These are phyloP conservation scores for Rhodotorula sphaerocarpa DNA, from an alignment of 768 basidiomycete genomes.

Conservation along the genomic window DNA sequence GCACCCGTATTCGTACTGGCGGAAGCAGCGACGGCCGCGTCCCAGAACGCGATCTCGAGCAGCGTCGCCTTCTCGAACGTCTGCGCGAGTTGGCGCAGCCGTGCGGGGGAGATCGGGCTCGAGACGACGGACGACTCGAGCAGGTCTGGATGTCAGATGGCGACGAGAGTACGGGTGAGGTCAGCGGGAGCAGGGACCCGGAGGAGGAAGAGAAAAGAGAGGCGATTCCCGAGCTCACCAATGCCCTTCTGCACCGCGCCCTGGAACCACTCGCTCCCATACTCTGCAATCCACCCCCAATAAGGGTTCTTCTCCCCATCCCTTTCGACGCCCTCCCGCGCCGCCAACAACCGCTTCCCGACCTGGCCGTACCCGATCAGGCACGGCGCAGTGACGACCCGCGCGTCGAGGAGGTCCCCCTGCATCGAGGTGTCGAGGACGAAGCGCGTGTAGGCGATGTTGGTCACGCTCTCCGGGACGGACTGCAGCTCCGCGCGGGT, in stretches of 20 bases:
- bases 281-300: constrained; percentile 53
- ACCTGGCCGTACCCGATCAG: constrained; percentile 88
- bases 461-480: constrained; percentile 61
- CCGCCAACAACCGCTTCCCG: constrained; percentile 67
- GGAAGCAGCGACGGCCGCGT: constrained; percentile 59
- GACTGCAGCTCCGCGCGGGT: constrained; percentile 49
- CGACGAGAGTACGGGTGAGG: not conserved
- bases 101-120: constrained; percentile 57
- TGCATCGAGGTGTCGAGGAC: constrained; percentile 68
- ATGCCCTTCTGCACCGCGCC: constrained; percentile 63
- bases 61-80: constrained; percentile 69
- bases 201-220: not conserved
- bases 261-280: constrained; percentile 64
- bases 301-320: constrained; percentile 66
- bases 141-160: constrained; percentile 45
- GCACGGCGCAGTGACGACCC: constrained; percentile 78
- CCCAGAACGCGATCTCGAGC: constrained; percentile 83
- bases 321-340: constrained; percentile 49
- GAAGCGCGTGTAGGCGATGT: constrained; percentile 79
- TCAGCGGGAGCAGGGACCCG: not conserved
- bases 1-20: too few relatives aligned
- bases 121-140: constrained; percentile 60
- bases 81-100: constrained; percentile 58
- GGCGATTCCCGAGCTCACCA: constrained; percentile 51
- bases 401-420: constrained; percentile 63